A percentile compares a stretch with the other conserved stretches of the same genome.
Evolutionary conservation across 2,329 filamentous ascomycete species (phyloP).

Genomic region (Penicillium glabrum): DNA sequence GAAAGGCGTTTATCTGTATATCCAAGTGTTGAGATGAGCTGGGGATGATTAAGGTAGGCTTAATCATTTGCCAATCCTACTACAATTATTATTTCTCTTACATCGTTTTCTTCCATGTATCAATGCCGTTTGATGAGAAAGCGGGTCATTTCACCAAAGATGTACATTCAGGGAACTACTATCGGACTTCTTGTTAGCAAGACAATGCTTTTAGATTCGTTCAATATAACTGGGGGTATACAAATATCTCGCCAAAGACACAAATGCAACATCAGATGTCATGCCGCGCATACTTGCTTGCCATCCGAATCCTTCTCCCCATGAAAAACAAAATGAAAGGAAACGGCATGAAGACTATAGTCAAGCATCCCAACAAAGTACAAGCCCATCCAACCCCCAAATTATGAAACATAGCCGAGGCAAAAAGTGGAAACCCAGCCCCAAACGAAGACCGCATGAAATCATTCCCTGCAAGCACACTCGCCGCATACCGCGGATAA

Average conservation of each 20-base stretch:
- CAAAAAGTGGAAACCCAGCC: conserved; percentile 30
- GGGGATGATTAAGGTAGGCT: background rate
- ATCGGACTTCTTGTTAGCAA: background rate
- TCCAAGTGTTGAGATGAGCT: background rate
- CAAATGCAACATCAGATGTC: conserved; percentile 11
- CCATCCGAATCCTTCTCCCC: conserved; percentile 18
- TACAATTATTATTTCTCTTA: background rate
- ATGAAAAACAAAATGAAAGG: conserved; percentile 34
- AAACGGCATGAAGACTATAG: conserved; percentile 36
- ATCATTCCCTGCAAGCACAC: conserved; percentile 71
- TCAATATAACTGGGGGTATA: background rate
- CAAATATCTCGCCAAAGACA: background rate
- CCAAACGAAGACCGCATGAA: conserved; percentile 64
- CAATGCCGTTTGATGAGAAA: too few relatives aligned
- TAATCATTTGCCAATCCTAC: background rate
- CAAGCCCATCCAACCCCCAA: conserved; percentile 33
- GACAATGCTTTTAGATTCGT: background rate
- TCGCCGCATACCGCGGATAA: conserved; percentile 69
- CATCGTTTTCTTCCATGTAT: too few relatives aligned
- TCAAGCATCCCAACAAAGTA: conserved; percentile 29
- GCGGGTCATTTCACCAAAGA: background rate
- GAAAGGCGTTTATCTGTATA: background rate
- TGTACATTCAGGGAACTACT: background rate
- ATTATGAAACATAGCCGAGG: conserved; percentile 34
- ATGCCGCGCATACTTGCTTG: conserved; percentile 22